These are phyloP conservation scores for Ceratobasidium sp. DNA, from an alignment of 1,284 basidiomycete species.

Conservation along the genomic window DNA sequence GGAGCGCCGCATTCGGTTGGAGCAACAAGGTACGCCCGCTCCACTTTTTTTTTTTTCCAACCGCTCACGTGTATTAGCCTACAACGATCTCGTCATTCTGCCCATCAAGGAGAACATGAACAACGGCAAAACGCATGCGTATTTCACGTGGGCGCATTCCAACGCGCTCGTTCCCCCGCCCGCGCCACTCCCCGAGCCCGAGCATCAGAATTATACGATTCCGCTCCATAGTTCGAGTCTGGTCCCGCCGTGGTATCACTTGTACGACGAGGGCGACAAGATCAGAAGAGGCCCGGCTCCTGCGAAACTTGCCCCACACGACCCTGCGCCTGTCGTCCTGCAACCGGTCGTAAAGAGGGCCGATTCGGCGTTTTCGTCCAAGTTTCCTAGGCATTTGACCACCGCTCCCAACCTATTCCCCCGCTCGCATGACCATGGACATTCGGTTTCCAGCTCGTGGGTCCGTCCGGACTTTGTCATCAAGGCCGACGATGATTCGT, in stretches of 20 bases:
- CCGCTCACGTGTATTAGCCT: constrained; percentile 59
- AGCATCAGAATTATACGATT: constrained; percentile 17
- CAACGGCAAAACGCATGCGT: constrained; percentile 82
- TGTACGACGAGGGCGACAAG: constrained; percentile 10
- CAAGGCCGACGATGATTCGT: constrained; percentile 94
- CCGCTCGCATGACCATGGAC: constrained; percentile 60
- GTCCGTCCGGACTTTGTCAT: constrained; percentile 86
- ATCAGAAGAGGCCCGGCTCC: constrained; percentile 34
- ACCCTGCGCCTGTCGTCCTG: constrained; percentile 36
- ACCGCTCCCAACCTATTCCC: constrained; percentile 47
- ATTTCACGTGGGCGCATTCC: constrained; percentile 87
- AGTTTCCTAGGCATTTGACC: constrained; percentile 8
- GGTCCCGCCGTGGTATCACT: constrained; percentile 21
- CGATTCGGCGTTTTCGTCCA: constrained; percentile 6
- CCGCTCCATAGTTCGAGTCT: constrained; percentile 20
- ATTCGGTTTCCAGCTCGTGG: constrained; percentile 58
- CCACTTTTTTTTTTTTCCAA: constrained; percentile 11
- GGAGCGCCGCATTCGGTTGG: constrained; percentile 80
- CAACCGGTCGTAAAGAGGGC: constrained; percentile 38
- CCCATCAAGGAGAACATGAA: constrained; percentile 93
- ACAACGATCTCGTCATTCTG: constrained; percentile 87
- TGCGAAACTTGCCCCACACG: constrained; percentile 42
- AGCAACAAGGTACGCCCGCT: constrained; percentile 82
- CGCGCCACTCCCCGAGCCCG: constrained; percentile 31
- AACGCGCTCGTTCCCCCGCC: constrained; percentile 90